Conservation (phyloP, 495 filamentous ascomycete species). For the Friedmanniomyces simplex region DNA sequence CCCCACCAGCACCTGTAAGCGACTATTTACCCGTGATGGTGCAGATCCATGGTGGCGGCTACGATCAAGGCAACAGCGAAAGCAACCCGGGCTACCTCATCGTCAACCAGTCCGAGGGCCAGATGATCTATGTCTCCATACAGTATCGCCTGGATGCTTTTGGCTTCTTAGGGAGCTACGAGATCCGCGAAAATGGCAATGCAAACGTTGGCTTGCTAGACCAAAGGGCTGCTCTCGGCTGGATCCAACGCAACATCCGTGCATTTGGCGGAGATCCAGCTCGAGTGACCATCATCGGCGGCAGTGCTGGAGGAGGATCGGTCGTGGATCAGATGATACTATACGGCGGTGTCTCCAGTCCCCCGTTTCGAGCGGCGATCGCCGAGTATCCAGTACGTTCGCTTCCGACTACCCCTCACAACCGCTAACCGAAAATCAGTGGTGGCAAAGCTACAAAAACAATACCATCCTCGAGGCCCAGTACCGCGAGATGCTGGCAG, state of each 20-base stretch:
- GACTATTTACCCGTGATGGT: slow-evolving; percentile 18
- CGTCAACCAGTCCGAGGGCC: slow-evolving; percentile 19
- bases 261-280: slow-evolving; percentile 23
- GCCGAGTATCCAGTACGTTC: slow-evolving; percentile 15
- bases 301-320: slow-evolving; percentile 22
- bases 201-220: slow-evolving; percentile 32
- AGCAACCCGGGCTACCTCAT: slow-evolving; percentile 17
- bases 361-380: slow-evolving; percentile 23
- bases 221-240: slow-evolving; percentile 29
- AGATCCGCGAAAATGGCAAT: slow-evolving; percentile 26
- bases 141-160: slow-evolving; percentile 32
- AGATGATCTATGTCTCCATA: slow-evolving; percentile 29
- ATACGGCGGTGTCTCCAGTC: slow-evolving; percentile 19
- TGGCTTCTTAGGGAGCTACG: slow-evolving; percentile 26
- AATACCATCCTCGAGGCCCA: slow-evolving; percentile 19
- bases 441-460: slow-evolving; percentile 24
- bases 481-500: slow-evolving; percentile 17
- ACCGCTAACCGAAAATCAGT: not conserved
- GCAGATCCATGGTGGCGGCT: slow-evolving; percentile 24
- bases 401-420: not conserved
- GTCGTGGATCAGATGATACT: slow-evolving; percentile 23
- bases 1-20: slow-evolving; percentile 11
- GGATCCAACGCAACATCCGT: slow-evolving; percentile 27
- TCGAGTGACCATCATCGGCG: slow-evolving; percentile 28
- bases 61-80: slow-evolving; percentile 14